Base-by-base conservation (phyloP, 345 rosid species). In the Cardiospermum halicacabum region DNA sequence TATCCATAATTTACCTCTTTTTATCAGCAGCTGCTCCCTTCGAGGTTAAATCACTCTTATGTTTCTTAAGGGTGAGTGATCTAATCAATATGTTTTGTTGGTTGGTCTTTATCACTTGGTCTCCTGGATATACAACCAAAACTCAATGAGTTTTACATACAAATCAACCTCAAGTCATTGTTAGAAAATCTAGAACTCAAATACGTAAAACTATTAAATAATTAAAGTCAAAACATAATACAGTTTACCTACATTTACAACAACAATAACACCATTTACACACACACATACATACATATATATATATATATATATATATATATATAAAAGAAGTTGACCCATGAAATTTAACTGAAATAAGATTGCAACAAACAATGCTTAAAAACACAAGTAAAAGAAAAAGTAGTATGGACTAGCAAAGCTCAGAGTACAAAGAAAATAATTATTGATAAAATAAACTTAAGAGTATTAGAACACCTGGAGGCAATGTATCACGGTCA, bases 1-100 rank as follows among this genome's bases (percentile, higher is more conserved):
- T 10, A n/a, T 59, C 50, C 39, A 56, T 21, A 27, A 47, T 62
- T 53, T 39, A 89, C 98, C 96, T 85, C 77, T 92, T 92, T 73
- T 82, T 82, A 73, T 90, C 97, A 68, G 81, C 77, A 49, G 75
- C 62, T 15, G 61, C 75, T 31, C 74, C 87, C 78, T 85, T 92
- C 3, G 82, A 78, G 69, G 75, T 72, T 56, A 90, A 70, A 66
- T 86, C 90, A 48, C 81, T 79, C 76, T 75, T 90, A 56, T 80
- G 92, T 69, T 84, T 86, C 82, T 78, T 85, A 37, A 89, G 71
- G 68, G 78, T 75, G 56, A 93, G 98, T 0, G 98, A 85, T 79
- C 98, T 82, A 64, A 93, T 90, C 65, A 93, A 70, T 75, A 90
- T 93, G 74, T 93, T 93, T 64, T 86, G 85, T 82, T 84, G 97